Percentiles rank a stretch among this genome's conserved stretches.
These are phyloP conservation scores for Cladosporium sphaerospermum DNA, from an alignment of 2,329 filamentous ascomycete genomes.

Conservation along the genomic window DNA sequence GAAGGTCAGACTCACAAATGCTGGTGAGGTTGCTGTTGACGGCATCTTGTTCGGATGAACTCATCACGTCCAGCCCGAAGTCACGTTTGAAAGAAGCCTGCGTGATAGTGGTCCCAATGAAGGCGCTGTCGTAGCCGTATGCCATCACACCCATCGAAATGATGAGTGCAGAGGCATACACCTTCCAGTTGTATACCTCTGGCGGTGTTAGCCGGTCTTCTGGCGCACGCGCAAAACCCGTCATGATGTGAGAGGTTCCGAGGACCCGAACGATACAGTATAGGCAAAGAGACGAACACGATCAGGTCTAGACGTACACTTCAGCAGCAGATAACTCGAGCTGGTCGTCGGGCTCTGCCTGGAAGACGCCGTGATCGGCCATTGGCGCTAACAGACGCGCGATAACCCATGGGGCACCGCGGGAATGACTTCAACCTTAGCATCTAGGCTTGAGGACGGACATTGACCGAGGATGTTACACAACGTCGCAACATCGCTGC, in stretches of 20 bases:
- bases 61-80: conserved; percentile 33
- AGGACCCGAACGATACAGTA: too few species aligned
- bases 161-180: conserved; percentile 45
- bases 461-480: too few species aligned
- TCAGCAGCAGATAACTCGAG: background rate
- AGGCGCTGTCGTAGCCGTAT: conserved; percentile 50
- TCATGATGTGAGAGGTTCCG: conserved; percentile 20
- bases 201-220: conserved; percentile 52
- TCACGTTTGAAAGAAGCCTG: conserved; percentile 44
- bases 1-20: conserved; percentile 22
- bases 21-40: conserved; percentile 45
- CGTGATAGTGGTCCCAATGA: conserved; percentile 50
- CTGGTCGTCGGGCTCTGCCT: background rate
- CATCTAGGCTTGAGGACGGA: too few species aligned
- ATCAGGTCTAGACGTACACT: too few species aligned
- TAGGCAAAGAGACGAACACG: too few species aligned
- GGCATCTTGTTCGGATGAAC: conserved; percentile 31
- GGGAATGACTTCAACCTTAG: too few species aligned
- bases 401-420: too few species aligned
- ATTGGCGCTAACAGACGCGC: background rate
- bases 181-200: conserved; percentile 50
- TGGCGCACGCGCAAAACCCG: conserved; percentile 41
- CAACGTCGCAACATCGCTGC: background rate
- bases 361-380: background rate
- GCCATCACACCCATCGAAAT: conserved; percentile 43